Base-by-base conservation (phyloP, 768 basidiomycete species). In the Lentinus tigrinus region DNA sequence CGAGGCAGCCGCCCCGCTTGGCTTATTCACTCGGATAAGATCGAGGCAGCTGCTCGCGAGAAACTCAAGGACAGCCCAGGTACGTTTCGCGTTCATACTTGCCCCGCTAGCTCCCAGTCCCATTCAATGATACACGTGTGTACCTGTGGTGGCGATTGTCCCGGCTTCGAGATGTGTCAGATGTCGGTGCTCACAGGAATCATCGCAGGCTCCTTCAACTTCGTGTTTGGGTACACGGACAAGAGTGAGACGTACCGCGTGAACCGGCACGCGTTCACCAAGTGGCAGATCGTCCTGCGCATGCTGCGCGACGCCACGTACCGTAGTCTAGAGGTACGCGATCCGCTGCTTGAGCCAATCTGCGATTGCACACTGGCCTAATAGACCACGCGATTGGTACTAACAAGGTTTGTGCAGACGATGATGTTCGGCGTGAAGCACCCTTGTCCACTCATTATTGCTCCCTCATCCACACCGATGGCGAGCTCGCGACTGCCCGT, bases 171-270 rank as follows among this genome's bases (percentile, higher is more conserved):
- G n/a, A n/a, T n/a, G n/a, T n/a, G n/a, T n/a, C n/a, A n/a, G n/a
- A n/a, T n/a, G n/a, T n/a, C n/a, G n/a, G n/a, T n/a, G n/a, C n/a
- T n/a, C n/a, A n/a, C n/a, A n/a, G n/a, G n/a, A n/a, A n/a, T n/a
- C n/a, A n/a, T n/a, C n/a, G n/a, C 23, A 90, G 85, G 55, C 72
- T 79, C 89, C 9, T 95, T 86, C 74, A 77, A 84, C 73, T 95
- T 93, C 65, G 85, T 87, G 3, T 82, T 81, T 55, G 90, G 89
- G 40, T 90, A 84, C 60, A 91, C 93, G 10, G 93, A 93, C 1
- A 81, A 82, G 3, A 77, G 78, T 54, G 75, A 79, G 27, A 95
- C 93, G 1, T 82, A 88, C 67, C 75, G 69, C 10, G 83, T 81
- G 49, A 95, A 95, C 65, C 77, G 77, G 34, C 78, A 73, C 39